Base-by-base conservation (phyloP, 345 rosid species). In the Syzygium aqueum region DNA sequence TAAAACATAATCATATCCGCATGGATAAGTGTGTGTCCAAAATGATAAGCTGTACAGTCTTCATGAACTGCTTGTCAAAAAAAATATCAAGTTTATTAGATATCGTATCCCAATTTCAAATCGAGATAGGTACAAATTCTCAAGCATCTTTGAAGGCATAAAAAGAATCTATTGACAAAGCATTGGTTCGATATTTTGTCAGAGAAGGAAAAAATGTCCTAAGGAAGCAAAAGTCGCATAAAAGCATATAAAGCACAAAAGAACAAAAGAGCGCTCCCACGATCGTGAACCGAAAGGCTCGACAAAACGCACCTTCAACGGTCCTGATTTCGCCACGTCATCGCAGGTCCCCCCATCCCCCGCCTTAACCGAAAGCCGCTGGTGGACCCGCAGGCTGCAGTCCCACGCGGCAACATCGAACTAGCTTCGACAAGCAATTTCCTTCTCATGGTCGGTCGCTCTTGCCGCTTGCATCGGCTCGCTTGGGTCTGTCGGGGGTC, bases 371-470 rank as follows among this genome's bases (percentile, higher is more conserved):
- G 49, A 33, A 37, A 73, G 80, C 80, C 80, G 49, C 22, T 19
- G 49, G 49, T 37, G 49, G 80, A 19, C 49, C 80, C 80, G 37
- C 80, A 1, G 46, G 25, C 25, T 33, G 4, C 80, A 10, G 9
- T 17, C 80, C 25, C 22, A 6, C 56, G 21, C 73, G 15, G 80
- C 49, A 9, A 37, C 16, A 33, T 30, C 8, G 78, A 65, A 30
- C 43, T 0, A 30, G 78, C 17, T 17, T 17, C 6, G 23, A 30
- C 7, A 67, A 67, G 33, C 0, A 8, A 17, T 30, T 67, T 30
- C 3, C 21, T 30, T 67, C 13, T 33, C 8, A 8, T 4, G 17
- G 2, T 3, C 0, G 0, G 0, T 0, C 5, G 0, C 1, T 21
- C 0, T 8, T 1, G 3, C 9, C 23, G 40, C 78, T 17, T 0